Conservation (phyloP, 2,329 filamentous ascomycete genomes). For the Aspergillus sojae region DNA sequence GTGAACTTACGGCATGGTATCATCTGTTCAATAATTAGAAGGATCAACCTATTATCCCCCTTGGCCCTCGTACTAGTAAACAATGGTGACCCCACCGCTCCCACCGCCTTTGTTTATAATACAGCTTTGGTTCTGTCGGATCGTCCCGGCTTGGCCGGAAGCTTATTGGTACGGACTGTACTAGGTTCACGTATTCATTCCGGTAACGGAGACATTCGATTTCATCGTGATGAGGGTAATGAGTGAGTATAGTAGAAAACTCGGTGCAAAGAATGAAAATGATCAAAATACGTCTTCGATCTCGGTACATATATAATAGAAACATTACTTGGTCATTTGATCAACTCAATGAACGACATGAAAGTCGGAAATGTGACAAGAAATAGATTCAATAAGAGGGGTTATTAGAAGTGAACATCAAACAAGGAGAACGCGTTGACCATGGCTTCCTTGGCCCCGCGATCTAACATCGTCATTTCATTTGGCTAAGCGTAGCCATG, state of each 20-base stretch:
- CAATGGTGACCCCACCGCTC: background rate
- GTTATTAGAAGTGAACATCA: background rate
- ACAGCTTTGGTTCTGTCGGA: slow-evolving; percentile 13
- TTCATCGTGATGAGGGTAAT: background rate
- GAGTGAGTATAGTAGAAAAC: no score
- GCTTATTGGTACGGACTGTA: slow-evolving; percentile 10
- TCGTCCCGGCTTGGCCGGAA: slow-evolving; percentile 27
- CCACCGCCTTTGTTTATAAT: background rate
- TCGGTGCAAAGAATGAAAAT: background rate
- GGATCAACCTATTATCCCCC: background rate
- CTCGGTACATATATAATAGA: background rate
- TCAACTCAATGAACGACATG: background rate
- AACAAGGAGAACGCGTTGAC: background rate
- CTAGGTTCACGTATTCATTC: background rate
- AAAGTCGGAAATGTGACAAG: background rate
- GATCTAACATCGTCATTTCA: background rate
- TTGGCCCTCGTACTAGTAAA: background rate
- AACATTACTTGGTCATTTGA: background rate
- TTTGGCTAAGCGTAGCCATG: background rate
- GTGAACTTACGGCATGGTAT: background rate
- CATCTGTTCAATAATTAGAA: background rate
- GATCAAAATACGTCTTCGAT: background rate
- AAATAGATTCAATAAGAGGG: background rate
- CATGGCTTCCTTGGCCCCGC: background rate
- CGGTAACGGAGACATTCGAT: background rate